Evolutionary conservation across 345 rosid species (phyloP).

Genomic region (Camelina sativa): DNA sequence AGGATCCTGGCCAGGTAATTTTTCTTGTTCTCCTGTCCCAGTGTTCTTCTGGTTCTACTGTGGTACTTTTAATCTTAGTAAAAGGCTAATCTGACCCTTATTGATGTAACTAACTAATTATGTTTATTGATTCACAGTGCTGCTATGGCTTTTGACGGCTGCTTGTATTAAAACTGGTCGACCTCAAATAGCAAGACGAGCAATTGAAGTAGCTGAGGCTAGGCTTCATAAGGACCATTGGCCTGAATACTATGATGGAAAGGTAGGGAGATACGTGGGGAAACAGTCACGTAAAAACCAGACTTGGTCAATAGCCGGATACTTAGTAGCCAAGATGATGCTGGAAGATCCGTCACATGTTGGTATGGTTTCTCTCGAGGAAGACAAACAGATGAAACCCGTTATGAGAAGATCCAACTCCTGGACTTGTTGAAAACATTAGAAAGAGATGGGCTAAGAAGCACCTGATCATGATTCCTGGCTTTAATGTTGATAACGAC

Average conservation of each 20-base stretch:
- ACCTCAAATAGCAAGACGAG: constrained; percentile 88
- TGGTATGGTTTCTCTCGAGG: constrained; percentile 87
- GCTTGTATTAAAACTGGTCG: constrained; percentile 93
- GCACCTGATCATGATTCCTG: constrained; percentile 26
- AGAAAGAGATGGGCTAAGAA: constrained; percentile 21
- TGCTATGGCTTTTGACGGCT: constrained; percentile 89
- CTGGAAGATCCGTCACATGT: constrained; percentile 92
- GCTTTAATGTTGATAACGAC: constrained; percentile 23
- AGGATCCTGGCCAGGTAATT: constrained; percentile 97
- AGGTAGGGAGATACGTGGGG: constrained; percentile 84
- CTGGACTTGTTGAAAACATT: constrained; percentile 52
- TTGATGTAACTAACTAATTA: constrained; percentile 2
- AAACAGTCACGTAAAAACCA: constrained; percentile 86
- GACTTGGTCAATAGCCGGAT: constrained; percentile 95
- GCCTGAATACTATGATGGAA: constrained; percentile 98
- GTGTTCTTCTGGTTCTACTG: not conserved
- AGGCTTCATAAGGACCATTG: constrained; percentile 78
- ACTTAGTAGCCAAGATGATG: constrained; percentile 96
- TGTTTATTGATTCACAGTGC: constrained; percentile 55
- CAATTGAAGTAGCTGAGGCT: constrained; percentile 76
- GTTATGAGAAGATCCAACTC: constrained; percentile 79
- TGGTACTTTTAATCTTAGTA: not conserved
- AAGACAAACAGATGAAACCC: constrained; percentile 88
- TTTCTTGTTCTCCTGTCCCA: not conserved
- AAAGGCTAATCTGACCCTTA: constrained; percentile 5